Conservation (phyloP, 768 basidiomycete genomes). For the Pulveroboletus ravenelii region DNA sequence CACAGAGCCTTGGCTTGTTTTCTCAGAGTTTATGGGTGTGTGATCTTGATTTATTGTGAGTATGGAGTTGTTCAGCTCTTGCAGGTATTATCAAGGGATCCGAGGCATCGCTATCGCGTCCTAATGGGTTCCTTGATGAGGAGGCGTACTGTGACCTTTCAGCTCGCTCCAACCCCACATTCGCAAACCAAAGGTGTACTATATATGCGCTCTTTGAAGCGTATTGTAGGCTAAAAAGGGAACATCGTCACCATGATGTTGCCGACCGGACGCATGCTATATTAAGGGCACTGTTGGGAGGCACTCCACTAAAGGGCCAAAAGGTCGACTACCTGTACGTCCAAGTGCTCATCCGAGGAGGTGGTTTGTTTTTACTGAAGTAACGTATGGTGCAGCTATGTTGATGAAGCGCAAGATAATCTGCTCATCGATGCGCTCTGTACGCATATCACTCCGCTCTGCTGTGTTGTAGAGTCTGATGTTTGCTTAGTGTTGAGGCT, state of each 20-base stretch:
- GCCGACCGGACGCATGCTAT: constrained; percentile 63
- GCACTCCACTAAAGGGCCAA: constrained; percentile 32
- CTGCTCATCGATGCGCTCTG: constrained; percentile 59
- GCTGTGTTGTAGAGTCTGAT: constrained; percentile 5
- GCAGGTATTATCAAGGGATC: constrained; percentile 66
- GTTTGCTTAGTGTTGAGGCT: constrained; percentile 48
- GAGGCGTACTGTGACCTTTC: constrained; percentile 46
- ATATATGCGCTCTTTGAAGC: constrained; percentile 52
- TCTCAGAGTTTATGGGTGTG: constrained; percentile 62
- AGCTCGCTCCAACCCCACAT: constrained; percentile 48
- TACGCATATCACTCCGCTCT: constrained; percentile 26
- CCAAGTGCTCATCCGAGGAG: not conserved
- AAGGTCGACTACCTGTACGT: constrained; percentile 55
- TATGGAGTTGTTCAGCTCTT: not conserved
- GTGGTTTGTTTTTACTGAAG: not conserved
- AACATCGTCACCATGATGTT: constrained; percentile 43
- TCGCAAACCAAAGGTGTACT: constrained; percentile 43
- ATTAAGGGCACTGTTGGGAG: constrained; percentile 31
- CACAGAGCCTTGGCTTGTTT: constrained; percentile 58
- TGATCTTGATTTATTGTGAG: not conserved
- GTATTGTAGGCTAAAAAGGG: constrained; percentile 45
- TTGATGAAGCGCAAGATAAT: constrained; percentile 74
- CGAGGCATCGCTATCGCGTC: constrained; percentile 40
- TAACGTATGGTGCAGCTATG: constrained; percentile 38
- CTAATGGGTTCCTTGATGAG: constrained; percentile 38